Evolutionary conservation across 2,329 filamentous ascomycete species (phyloP).

Genomic region (Shiraia sp.): DNA sequence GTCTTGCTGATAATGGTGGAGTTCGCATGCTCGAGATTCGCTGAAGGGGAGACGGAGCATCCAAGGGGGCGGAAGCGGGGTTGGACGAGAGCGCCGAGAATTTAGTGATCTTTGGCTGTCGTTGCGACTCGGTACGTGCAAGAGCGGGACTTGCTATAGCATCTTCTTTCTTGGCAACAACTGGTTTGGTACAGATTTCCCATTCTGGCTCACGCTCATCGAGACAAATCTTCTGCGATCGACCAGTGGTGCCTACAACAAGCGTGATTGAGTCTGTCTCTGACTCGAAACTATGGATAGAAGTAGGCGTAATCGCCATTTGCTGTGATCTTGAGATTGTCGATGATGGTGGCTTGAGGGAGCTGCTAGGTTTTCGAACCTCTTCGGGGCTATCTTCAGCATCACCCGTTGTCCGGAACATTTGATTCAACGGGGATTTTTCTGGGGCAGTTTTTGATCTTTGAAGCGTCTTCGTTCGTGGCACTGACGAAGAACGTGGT

Average conservation of each 20-base stretch:
- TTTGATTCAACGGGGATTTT: constrained; percentile 32
- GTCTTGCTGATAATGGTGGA: constrained; percentile 20
- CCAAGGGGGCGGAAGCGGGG: constrained; percentile 32
- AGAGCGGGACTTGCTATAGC: constrained; percentile 7
- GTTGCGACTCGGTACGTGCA: constrained; percentile 17
- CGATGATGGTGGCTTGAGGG: constrained; percentile 13
- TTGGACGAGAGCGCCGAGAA: constrained; percentile 33
- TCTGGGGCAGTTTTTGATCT: constrained; percentile 36
- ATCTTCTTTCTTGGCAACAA: constrained; percentile 12
- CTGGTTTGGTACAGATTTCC: constrained; percentile 33
- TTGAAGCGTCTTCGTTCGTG: constrained; percentile 26
- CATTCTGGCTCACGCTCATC: constrained; percentile 36
- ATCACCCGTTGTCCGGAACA: constrained; percentile 12
- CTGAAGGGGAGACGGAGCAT: constrained; percentile 23
- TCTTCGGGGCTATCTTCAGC: constrained; percentile 7
- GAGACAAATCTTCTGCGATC: constrained; percentile 24
- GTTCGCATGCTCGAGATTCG: constrained; percentile 20
- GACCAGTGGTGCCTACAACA: constrained; percentile 21
- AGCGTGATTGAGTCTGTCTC: constrained; percentile 35
- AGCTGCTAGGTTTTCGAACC: constrained; percentile 6
- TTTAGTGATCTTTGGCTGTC: constrained; percentile 30
- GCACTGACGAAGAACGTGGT: constrained; percentile 19
- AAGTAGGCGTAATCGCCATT: constrained; percentile 29
- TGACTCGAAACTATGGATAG: constrained; percentile 34
- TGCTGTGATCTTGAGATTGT: constrained; percentile 16